Base-by-base conservation (phyloP, 345 rosid species). In the Pistacia vera region DNA sequence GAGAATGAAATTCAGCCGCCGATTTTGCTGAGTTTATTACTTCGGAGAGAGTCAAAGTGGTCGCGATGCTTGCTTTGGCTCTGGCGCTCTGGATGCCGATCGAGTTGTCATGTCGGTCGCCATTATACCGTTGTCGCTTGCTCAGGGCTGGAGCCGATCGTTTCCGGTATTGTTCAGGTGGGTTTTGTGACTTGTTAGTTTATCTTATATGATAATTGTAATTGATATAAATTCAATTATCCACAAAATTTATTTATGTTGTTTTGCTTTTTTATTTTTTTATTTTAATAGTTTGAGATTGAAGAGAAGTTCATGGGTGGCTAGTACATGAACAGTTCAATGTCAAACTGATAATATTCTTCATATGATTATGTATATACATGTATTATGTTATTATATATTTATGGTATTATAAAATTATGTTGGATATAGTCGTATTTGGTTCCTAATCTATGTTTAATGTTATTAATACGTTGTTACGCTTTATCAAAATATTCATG, bases 91-190 rank as follows among this genome's bases (percentile, higher is more conserved):
- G 99, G 93, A 95, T 73, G 97, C 98, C 12, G 98, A 93, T 78
- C 91, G 98, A 13, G 98, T 91, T 35, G 98, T 93, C 63, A 91
- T 93, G 99, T 95, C 97, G 46, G 98, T 93, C 44, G 99, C 96
- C 63, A 92, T 95, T 83, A 90, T 93, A 28, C 98, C 98, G 57
- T 79, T 95, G 77, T 90, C 99, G 28, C 81, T 88, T 22, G 83
- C 93, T 77, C 84, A 91, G 68, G 98, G 99, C 8, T 95, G 99
- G 99, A 92, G 96, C 87, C 91, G 91, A 64, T 90, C 99, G n/a
- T 95, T 83, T 85, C 92, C 75, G 99, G 99, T 81, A 89, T 95
- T 81, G 97, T 93, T 84, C 98, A 95, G 97, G 98, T 95, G 54
- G 28, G 10, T 66, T 7, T 74, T 44, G 46, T 41, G 7, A 41